A percentile compares a stretch with the other conserved stretches of the same genome.
Evolutionary conservation across 768 basidiomycete genomes (phyloP).

Genomic region (Paxillus rubicundulus): DNA sequence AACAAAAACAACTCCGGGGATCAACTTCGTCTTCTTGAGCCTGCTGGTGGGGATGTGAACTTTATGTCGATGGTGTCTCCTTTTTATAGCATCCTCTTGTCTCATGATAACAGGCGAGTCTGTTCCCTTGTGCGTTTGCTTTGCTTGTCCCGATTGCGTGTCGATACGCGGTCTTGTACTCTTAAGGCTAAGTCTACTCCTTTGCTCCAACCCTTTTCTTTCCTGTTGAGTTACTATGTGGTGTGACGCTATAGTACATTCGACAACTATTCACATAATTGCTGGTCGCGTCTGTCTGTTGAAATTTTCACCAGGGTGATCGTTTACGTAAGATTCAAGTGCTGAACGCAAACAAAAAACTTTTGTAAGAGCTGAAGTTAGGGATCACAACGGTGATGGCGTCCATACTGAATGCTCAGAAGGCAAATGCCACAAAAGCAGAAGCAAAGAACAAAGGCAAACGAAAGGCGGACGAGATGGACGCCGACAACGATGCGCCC

Average conservation of each 20-base stretch:
- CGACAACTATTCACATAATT: conserved; percentile 1
- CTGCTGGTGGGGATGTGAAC: neutral
- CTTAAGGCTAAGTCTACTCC: neutral
- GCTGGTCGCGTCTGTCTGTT: neutral
- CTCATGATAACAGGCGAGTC: neutral
- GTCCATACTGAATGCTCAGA: conserved; percentile 60
- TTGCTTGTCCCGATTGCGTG: conserved; percentile 5
- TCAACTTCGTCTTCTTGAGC: conserved; percentile 30
- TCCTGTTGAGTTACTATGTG: neutral
- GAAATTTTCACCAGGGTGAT: neutral
- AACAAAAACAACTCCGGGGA: conserved; percentile 71
- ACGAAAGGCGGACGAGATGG: conserved; percentile 62
- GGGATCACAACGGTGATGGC: conserved; percentile 43
- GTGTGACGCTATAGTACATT: neutral
- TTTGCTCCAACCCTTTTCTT: neutral
- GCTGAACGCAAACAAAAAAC: neutral
- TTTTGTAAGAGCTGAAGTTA: too few relatives aligned
- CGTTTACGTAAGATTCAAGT: conserved; percentile 24
- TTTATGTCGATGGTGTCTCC: neutral
- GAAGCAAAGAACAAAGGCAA: conserved; percentile 49
- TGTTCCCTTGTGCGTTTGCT: neutral
- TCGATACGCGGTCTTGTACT: conserved; percentile 12
- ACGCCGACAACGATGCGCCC: conserved; percentile 49
- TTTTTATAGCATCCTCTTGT: conserved; percentile 1
- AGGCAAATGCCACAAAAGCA: conserved; percentile 51